Evolutionary conservation across 2,329 filamentous ascomycete species (phyloP).

Genomic region (Immersiporthe knoxdaviesiana): DNA sequence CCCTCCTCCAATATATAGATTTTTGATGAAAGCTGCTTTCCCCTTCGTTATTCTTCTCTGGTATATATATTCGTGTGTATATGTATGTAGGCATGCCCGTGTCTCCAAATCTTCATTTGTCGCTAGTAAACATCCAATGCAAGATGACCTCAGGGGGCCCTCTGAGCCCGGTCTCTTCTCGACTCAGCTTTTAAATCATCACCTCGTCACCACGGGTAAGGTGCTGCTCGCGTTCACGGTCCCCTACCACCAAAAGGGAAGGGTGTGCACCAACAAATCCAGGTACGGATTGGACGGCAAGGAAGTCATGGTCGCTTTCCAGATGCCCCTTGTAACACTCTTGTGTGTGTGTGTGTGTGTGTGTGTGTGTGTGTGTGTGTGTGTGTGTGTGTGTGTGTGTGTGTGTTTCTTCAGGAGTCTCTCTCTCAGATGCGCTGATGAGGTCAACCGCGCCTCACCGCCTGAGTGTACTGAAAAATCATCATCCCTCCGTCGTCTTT

Average conservation of each 20-base stretch:
- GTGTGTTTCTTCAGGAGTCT: background rate
- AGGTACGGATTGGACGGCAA: background rate
- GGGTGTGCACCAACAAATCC: background rate
- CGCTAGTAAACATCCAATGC: slow-evolving; percentile 3
- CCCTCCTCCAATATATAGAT: background rate
- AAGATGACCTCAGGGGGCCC: background rate
- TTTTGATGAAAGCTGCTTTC: background rate
- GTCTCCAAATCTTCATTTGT: background rate
- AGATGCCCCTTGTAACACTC: background rate
- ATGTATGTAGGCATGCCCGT: background rate
- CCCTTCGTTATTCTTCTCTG: background rate
- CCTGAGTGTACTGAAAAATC: background rate
- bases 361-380: background rate
- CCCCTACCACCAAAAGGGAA: background rate
- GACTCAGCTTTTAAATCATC: background rate
- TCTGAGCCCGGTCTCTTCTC: background rate
- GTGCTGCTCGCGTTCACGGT: background rate
- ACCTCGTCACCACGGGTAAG: background rate
- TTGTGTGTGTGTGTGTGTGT: background rate
- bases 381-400: background rate
- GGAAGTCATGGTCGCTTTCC: background rate
- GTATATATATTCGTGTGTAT: background rate
- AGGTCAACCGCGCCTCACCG: background rate
- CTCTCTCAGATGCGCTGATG: background rate
- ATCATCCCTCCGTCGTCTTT: background rate